Evolutionary conservation across 1,284 basidiomycete genomes (phyloP), one percentile per base, ranked within the genome.

Genomic region (Ceratobasidium sp.): DNA sequence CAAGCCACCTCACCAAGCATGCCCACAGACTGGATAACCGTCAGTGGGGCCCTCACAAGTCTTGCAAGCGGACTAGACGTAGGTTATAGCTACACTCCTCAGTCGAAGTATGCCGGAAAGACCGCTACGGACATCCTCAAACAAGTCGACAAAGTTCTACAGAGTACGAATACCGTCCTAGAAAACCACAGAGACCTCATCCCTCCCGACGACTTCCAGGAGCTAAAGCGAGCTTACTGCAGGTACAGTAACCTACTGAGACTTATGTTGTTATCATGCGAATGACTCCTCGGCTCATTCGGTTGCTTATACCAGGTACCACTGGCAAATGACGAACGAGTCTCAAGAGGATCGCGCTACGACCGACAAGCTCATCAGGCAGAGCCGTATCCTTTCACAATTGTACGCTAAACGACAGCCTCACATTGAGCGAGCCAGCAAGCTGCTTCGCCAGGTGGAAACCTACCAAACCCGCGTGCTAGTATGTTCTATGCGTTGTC

Each of bases 271-370:
- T 31, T 10, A 10, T 20, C 7, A 15, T 20, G 64, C 52, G 54
- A 17, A 67, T 15, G n/a, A 22, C 29, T 1, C 20, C 38, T 20
- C n/a, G n/a, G n/a, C n/a, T n/a, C n/a, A n/a, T n/a, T n/a, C n/a
- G n/a, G 7, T 47, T 20, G n/a, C 22, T 47, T 10, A 1, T 15
- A 31, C 27, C n/a, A 67, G 64, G 3, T 43, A 40, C n/a, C 64
- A 67, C 34, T 67, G 64, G 64, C 64, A 67, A 47, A 67, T 67
- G 64, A 42, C 50, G 2, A 42, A 67, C 17, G 50, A 67, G 17
- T 29, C 38, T 29, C 64, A 67, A 67, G 64, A 35, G 1, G 22
- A 54, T 2, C 64, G 64, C 25, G 64, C 64, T 2, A 54, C 40
- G 20, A 22, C 35, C 2, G 64, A 67, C 27, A 20, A 54, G 32